These are phyloP conservation scores for Viola pubescens DNA, from an alignment of 441 rosid species.

Conservation along the genomic window DNA sequence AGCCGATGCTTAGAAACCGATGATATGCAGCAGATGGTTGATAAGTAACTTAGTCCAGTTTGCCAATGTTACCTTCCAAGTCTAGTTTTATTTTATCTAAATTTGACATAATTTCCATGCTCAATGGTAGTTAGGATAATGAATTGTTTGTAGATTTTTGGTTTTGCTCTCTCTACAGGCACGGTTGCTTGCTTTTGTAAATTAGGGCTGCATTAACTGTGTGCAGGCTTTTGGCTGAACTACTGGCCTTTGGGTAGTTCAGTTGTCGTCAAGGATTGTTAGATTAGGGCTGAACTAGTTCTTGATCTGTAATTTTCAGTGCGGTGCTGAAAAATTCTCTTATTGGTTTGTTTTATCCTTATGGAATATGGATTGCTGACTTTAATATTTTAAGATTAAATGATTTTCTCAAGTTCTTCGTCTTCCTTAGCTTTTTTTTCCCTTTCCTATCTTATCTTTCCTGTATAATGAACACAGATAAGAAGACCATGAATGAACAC, in stretches of 20 bases:
- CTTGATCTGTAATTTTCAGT: conserved; percentile 22
- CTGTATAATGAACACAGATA: no score
- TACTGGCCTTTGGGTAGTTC: conserved; percentile 19
- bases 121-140: conserved; percentile 9
- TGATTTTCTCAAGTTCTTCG: no score
- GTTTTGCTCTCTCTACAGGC: conserved; percentile 16
- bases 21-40: conserved; percentile 23
- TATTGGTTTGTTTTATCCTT: no score
- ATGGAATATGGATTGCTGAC: no score
- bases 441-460: no score
- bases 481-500: no score
- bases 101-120: conserved; percentile 22
- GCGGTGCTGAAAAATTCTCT: conserved; percentile 10
- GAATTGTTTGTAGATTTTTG: conserved; percentile 15
- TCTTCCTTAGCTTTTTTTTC: no score
- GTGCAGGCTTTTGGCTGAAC: conserved; percentile 22
- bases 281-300: conserved; percentile 65
- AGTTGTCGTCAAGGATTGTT: conserved; percentile 33
- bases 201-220: conserved; percentile 29
- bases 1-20: conserved; percentile 18
- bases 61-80: conserved; percentile 12
- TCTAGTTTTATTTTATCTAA: conserved; percentile 15
- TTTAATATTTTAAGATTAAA: no score
- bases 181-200: conserved; percentile 35
- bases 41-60: conserved; percentile 20